These are phyloP conservation scores for Entomortierella beljakovae DNA, from an alignment of 192 early-diverging fungal genomes.

Conservation along the genomic window DNA sequence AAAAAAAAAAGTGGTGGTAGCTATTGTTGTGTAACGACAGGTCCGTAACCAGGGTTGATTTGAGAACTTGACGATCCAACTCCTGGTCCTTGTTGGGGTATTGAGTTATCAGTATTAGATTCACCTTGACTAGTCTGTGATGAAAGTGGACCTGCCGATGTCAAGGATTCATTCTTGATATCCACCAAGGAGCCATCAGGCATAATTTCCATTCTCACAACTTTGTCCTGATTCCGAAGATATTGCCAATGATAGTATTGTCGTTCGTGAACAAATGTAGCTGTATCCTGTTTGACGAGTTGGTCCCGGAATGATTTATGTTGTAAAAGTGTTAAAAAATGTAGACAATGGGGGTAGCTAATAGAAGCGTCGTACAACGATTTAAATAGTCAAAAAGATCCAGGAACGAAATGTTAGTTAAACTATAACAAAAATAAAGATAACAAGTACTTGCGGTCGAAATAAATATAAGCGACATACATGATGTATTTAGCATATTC, in stretches of 20 bases:
- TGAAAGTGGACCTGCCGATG: background rate
- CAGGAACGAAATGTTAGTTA: too few species aligned
- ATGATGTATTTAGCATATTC: slow-evolving; percentile 93
- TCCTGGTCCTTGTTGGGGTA: background rate
- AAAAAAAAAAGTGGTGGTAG: too few species aligned
- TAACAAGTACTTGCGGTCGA: too few species aligned
- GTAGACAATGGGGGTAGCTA: slow-evolving; percentile 89
- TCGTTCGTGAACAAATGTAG: slow-evolving; percentile 78
- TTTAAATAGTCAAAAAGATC: too few species aligned
- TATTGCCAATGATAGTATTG: slow-evolving; percentile 85
- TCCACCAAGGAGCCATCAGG: slow-evolving; percentile 45
- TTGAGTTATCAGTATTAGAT: background rate
- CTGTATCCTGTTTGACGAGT: slow-evolving; percentile 77
- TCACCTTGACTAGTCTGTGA: background rate
- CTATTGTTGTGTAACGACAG: background rate
- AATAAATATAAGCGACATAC: too few species aligned
- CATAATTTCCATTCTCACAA: slow-evolving; percentile 50
- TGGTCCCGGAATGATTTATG: slow-evolving; percentile 82
- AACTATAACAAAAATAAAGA: too few species aligned
- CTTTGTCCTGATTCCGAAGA: slow-evolving; percentile 61
- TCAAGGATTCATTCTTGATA: slow-evolving; percentile 25
- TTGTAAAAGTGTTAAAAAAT: slow-evolving; percentile 90
- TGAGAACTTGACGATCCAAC: background rate
- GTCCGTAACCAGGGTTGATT: background rate
- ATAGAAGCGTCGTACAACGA: background rate